phyloP scores from a whole-genome alignment of 805 yeast species.

The Candida anglica region DNA sequence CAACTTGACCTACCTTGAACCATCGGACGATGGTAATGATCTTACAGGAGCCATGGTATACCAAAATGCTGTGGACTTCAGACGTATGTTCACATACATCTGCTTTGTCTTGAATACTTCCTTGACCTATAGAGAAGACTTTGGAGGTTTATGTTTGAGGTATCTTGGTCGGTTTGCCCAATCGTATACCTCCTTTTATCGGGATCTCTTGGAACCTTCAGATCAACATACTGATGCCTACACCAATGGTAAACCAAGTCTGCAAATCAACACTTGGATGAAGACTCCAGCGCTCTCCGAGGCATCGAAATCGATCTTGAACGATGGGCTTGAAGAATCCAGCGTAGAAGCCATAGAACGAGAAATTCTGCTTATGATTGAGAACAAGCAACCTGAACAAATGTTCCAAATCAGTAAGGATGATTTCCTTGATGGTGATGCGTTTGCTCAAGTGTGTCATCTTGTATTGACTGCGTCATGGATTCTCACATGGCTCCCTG shows the following conservation, averaged over 20 bases:
- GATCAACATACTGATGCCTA: no score
- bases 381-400: slow-evolving; percentile 9
- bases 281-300: slow-evolving; percentile 24
- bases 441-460: slow-evolving; percentile 48
- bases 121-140: slow-evolving; percentile 50
- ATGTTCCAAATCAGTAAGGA: slow-evolving; percentile 37
- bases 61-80: slow-evolving; percentile 44
- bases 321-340: slow-evolving; percentile 11
- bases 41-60: slow-evolving; percentile 18
- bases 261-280: slow-evolving; percentile 31
- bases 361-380: slow-evolving; percentile 26
- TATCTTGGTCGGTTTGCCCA: slow-evolving; percentile 32
- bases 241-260: background rate
- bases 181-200: slow-evolving; percentile 30
- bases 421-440: slow-evolving; percentile 51
- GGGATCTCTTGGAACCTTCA: slow-evolving; percentile 22
- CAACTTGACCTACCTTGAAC: slow-evolving; percentile 2
- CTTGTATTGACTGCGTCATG: slow-evolving; percentile 53
- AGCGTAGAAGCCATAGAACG: slow-evolving; percentile 12
- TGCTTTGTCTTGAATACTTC: slow-evolving; percentile 60
- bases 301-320: slow-evolving; percentile 11
- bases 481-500: slow-evolving; percentile 59
- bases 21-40: no score
- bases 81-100: slow-evolving; percentile 41
- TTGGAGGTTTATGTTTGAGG: slow-evolving; percentile 42